phyloP scores from a whole-genome alignment of 176 grass and related monocot species.

The Carex scoparia region DNA sequence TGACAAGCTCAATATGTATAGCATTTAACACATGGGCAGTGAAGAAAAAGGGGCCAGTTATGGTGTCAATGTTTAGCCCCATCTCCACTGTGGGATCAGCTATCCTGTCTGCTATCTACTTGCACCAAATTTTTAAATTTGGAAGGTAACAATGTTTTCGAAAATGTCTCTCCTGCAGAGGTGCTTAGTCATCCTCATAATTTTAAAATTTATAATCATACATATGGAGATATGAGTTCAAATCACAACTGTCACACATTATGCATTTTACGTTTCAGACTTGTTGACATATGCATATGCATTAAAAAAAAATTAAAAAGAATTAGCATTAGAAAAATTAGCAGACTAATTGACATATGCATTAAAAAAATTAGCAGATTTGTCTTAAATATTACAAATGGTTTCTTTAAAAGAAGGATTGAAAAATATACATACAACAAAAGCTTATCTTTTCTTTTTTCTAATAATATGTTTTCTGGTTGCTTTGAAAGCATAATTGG shows the following conservation, averaged over 20 bases:
- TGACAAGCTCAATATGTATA: slow-evolving; percentile 44
- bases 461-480: background rate
- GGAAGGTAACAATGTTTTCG: slow-evolving; percentile 38
- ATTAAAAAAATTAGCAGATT: background rate
- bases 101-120: slow-evolving; percentile 50
- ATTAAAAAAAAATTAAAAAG: background rate
- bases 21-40: slow-evolving; percentile 67
- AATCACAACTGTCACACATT: no score
- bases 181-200: no score
- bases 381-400: background rate
- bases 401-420: no score
- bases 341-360: background rate
- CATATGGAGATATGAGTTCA: no score
- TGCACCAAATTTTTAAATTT: slow-evolving; percentile 40
- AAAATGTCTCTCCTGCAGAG: background rate
- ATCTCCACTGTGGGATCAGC: slow-evolving; percentile 55
- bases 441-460: background rate
- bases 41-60: slow-evolving; percentile 69
- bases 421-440: background rate
- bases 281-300: background rate
- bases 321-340: background rate
- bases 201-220: no score
- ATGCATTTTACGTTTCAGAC: background rate
- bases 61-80: slow-evolving; percentile 68
- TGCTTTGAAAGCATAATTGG: slow-evolving; percentile 42